phyloP scores from a whole-genome alignment of 495 filamentous ascomycete species.

The Xylaria flabelliformis region DNA sequence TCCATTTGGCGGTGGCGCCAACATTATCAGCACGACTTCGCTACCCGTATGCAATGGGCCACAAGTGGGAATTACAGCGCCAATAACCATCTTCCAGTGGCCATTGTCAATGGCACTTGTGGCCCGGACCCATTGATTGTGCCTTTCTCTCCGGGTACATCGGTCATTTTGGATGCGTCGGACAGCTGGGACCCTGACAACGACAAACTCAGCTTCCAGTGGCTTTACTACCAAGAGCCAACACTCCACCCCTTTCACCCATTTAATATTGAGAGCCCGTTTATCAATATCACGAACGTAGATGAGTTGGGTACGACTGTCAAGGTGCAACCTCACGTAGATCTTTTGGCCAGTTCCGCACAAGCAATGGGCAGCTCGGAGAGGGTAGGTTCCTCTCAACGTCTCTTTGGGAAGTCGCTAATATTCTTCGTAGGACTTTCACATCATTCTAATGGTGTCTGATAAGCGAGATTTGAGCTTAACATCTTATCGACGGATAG shows the following conservation, averaged over 20 bases:
- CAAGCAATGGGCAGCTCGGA: not conserved
- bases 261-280: not conserved
- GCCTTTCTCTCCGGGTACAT: not conserved
- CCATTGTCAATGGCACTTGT: not conserved
- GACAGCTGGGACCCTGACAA: constrained; percentile 2
- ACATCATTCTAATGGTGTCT: not conserved
- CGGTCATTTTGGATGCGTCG: not conserved
- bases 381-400: not conserved
- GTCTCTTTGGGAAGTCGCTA: not conserved
- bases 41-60: not conserved
- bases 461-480: not conserved
- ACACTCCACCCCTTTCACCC: not conserved
- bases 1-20: not conserved
- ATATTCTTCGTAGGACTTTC: constrained; percentile 1
- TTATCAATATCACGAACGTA: not conserved
- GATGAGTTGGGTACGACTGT: not conserved
- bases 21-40: constrained; percentile 1
- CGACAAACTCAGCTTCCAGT: not conserved
- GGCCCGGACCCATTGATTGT: not conserved
- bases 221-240: not conserved
- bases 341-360: not conserved
- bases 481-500: not conserved
- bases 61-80: not conserved
- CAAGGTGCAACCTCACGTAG: not conserved
- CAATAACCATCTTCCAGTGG: not conserved